Conservation (phyloP, 345 rosid species). For the Chamaenerion angustifolium region DNA sequence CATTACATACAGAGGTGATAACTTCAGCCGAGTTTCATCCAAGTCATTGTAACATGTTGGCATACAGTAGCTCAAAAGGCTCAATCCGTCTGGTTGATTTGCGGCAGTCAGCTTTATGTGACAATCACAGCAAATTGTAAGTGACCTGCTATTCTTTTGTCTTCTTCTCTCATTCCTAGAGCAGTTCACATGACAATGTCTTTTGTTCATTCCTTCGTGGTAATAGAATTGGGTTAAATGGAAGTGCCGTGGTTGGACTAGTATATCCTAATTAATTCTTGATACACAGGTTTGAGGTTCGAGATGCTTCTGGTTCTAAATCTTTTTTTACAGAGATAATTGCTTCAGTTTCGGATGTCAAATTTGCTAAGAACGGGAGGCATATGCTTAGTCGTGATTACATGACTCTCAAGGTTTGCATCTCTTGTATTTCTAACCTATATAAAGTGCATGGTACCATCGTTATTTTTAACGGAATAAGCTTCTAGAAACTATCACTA, state of each 20-base stretch:
- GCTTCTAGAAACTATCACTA: too few relatives aligned
- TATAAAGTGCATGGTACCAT: not conserved
- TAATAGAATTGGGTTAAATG: too few relatives aligned
- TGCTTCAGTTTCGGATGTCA: constrained; percentile 85
- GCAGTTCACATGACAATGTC: too few relatives aligned
- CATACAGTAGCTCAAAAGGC: constrained; percentile 98
- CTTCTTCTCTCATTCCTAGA: not conserved
- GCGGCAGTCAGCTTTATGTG: constrained; percentile 98
- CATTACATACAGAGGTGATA: constrained; percentile 72
- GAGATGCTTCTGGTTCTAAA: constrained; percentile 58
- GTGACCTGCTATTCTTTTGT: constrained; percentile 10
- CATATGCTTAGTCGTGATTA: constrained; percentile 85
- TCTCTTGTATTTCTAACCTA: not conserved
- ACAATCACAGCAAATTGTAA: constrained; percentile 83
- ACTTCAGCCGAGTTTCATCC: constrained; percentile 99
- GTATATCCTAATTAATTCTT: not conserved
- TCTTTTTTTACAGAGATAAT: constrained; percentile 92
- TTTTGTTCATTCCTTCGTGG: too few relatives aligned
- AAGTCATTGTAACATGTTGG: constrained; percentile 76
- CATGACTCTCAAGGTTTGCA: constrained; percentile 81
- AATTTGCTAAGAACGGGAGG: constrained; percentile 72
- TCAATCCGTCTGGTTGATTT: constrained; percentile 90
- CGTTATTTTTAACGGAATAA: too few relatives aligned
- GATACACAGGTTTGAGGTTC: constrained; percentile 68
- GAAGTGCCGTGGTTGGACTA: too few relatives aligned